These are phyloP conservation scores for Parachlorella kessleri DNA, from an alignment of 139 green algal species.

Conservation along the genomic window DNA sequence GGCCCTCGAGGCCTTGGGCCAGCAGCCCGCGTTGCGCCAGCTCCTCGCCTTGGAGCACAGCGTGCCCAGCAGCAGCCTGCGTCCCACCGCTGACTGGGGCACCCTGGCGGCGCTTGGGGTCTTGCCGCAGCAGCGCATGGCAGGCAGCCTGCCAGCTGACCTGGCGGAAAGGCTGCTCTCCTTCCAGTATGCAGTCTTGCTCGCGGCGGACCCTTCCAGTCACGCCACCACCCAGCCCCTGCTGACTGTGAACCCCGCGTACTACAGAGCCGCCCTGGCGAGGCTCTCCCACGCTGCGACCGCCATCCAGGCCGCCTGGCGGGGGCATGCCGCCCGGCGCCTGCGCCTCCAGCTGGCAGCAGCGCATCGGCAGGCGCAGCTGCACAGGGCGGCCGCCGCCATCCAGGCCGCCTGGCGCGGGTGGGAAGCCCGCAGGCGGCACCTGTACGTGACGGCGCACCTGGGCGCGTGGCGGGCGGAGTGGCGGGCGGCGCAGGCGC, in stretches of 20 bases:
- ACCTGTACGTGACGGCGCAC: background rate
- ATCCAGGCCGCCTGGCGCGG: slow-evolving; percentile 24
- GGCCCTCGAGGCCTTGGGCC: too few species aligned
- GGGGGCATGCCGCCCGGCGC: background rate
- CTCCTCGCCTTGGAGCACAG: too few species aligned
- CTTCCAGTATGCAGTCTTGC: too few species aligned
- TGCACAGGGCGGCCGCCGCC: background rate
- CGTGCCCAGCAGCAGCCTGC: too few species aligned
- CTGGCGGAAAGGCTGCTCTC: too few species aligned
- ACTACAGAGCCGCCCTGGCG: background rate
- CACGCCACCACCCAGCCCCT: slow-evolving; percentile 2
- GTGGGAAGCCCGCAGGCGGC: background rate
- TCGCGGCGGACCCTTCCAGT: too few species aligned
- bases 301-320: slow-evolving; percentile 2
- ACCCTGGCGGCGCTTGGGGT: too few species aligned
- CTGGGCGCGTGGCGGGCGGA: slow-evolving; percentile 12
- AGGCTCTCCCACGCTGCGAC: background rate
- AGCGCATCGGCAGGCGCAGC: background rate
- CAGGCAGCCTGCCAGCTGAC: too few species aligned
- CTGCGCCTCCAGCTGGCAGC: background rate
- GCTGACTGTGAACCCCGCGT: background rate
- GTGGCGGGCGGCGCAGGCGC: slow-evolving; percentile 8
- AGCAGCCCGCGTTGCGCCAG: too few species aligned
- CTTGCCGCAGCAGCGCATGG: too few species aligned
- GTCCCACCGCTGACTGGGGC: too few species aligned